phyloP scores from a whole-genome alignment of 257 asterid genomes.

The Solanum peruvianum region DNA sequence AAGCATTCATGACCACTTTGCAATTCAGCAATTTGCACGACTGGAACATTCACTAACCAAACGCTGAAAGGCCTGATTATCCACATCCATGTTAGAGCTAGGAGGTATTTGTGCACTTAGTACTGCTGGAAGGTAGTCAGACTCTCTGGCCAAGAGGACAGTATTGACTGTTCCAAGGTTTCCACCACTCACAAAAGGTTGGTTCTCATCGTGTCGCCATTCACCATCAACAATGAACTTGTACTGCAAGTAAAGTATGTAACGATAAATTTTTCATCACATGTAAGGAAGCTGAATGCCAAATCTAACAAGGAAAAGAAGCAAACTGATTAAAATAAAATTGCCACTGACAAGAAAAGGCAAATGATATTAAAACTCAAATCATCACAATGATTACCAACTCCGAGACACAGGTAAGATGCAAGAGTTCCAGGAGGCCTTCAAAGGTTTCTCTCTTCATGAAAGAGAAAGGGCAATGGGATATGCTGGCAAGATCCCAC shows the following conservation, averaged over 20 bases:
- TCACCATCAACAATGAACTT: constrained; percentile 96
- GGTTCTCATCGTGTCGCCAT: constrained; percentile 87
- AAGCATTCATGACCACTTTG: not conserved
- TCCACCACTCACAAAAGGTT: constrained; percentile 56
- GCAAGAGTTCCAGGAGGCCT: not conserved
- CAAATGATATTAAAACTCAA: not conserved
- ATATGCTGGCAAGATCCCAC: not conserved
- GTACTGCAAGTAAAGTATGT: constrained; percentile 48
- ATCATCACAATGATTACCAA: not conserved
- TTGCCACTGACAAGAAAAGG: not conserved
- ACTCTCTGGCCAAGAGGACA: constrained; percentile 52
- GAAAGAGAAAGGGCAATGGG: not conserved
- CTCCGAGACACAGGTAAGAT: not conserved
- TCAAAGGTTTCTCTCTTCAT: not conserved
- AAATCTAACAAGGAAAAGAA: not conserved
- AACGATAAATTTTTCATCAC: not conserved
- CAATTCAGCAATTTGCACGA: not conserved
- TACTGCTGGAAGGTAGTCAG: constrained; percentile 37
- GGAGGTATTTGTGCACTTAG: constrained; percentile 43
- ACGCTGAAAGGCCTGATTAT: constrained; percentile 65
- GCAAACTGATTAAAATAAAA: not conserved
- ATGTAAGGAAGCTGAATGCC: not conserved
- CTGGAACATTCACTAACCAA: constrained; percentile 34
- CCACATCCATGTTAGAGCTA: constrained; percentile 86
- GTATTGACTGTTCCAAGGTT: constrained; percentile 77